These are phyloP conservation scores for Eimeria praecox DNA, from an alignment of 169 alveolate species.

Conservation along the genomic window DNA sequence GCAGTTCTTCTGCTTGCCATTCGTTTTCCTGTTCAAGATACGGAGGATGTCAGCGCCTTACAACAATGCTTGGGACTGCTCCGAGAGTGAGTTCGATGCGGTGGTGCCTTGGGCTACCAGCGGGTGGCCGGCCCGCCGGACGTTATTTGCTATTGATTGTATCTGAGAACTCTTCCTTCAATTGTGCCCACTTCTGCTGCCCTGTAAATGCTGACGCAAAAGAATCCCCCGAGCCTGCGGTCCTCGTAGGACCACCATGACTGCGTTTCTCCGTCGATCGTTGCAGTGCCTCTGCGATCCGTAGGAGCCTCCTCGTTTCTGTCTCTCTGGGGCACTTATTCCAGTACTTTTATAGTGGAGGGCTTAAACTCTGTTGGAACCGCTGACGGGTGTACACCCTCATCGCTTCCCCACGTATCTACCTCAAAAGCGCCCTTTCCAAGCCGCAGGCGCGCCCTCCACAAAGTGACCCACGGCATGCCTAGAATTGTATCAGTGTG, in stretches of 20 bases:
- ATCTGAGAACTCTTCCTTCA: too few relatives aligned
- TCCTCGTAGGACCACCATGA: background rate
- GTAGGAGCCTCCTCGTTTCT: background rate
- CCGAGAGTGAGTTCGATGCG: background rate
- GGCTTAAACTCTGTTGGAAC: background rate
- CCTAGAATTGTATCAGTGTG: background rate
- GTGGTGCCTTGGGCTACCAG: background rate
- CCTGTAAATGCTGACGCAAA: too few relatives aligned
- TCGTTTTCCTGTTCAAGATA: background rate
- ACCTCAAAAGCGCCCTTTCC: background rate
- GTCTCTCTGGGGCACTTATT: background rate
- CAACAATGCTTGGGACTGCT: background rate
- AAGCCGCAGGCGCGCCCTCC: background rate
- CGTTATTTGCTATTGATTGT: too few relatives aligned
- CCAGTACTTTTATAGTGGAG: background rate
- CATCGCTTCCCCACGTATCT: background rate
- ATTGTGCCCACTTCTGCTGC: too few relatives aligned
- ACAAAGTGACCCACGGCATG: background rate
- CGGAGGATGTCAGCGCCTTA: background rate
- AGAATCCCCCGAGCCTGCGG: background rate
- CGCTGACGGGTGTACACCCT: background rate
- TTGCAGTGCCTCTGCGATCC: background rate
- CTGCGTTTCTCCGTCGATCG: background rate
- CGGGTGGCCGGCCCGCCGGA: too few relatives aligned
- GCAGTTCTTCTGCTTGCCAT: background rate